Conservation (phyloP, 2,329 filamentous ascomycete species). For the Dothistroma septosporum region DNA sequence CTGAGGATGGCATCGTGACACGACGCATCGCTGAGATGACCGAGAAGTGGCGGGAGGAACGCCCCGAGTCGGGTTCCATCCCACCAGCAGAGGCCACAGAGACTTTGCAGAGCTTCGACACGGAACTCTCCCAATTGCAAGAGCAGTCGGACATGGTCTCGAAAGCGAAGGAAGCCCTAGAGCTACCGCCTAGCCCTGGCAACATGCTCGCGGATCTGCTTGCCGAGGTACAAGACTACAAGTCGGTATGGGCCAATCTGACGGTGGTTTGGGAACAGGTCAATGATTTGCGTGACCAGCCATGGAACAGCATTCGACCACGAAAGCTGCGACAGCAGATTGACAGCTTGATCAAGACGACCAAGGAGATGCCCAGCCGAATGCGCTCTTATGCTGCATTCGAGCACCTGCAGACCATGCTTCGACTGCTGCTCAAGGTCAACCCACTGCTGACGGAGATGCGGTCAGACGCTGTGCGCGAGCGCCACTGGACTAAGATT, state of each 20-base stretch:
- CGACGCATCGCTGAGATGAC: slow-evolving; percentile 85
- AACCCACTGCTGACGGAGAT: slow-evolving; percentile 83
- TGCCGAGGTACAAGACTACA: slow-evolving; percentile 97
- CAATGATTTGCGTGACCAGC: slow-evolving; percentile 83
- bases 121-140: slow-evolving; percentile 76
- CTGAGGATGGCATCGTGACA: slow-evolving; percentile 86
- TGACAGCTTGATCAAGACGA: slow-evolving; percentile 92
- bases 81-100: slow-evolving; percentile 82
- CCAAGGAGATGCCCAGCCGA: slow-evolving; percentile 96
- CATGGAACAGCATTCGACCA: slow-evolving; percentile 95
- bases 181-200: slow-evolving; percentile 75
- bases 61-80: slow-evolving; percentile 92
- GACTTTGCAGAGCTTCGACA: slow-evolving; percentile 77
- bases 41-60: slow-evolving; percentile 88
- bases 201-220: slow-evolving; percentile 79
- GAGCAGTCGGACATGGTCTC: slow-evolving; percentile 89
- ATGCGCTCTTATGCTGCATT: slow-evolving; percentile 99
- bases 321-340: slow-evolving; percentile 86
- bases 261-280: slow-evolving; percentile 96
- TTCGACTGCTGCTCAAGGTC: slow-evolving; percentile 84
- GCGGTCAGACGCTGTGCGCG: slow-evolving; percentile 93
- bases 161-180: slow-evolving; percentile 93
- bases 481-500: slow-evolving; percentile 95
- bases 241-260: slow-evolving; percentile 94
- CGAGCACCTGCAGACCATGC: slow-evolving; percentile 89